Evolutionary conservation across 176 grass and related monocot species (phyloP).

Genomic region (Tillandsia fasciculata): DNA sequence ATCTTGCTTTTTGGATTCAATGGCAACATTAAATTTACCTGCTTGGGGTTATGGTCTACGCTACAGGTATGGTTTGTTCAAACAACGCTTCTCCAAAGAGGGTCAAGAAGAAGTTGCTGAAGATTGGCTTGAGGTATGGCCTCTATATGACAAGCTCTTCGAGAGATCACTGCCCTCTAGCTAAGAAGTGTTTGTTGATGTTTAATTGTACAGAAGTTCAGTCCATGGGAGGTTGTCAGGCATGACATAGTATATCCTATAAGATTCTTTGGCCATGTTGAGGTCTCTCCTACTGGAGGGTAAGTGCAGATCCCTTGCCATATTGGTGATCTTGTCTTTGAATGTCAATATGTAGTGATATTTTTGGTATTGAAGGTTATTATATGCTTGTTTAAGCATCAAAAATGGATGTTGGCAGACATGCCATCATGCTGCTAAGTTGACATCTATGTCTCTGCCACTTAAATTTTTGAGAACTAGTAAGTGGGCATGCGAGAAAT

Average conservation of each 20-base stretch:
- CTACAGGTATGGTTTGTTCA: slow-evolving; percentile 93
- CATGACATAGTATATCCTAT: slow-evolving; percentile 86
- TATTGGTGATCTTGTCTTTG: slow-evolving; percentile 7
- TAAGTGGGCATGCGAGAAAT: too few species aligned
- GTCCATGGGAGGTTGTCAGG: slow-evolving; percentile 95
- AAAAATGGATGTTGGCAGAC: too few species aligned
- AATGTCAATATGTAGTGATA: slow-evolving; percentile 10
- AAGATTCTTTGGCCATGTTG: slow-evolving; percentile 82
- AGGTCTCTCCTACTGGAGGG: slow-evolving; percentile 67
- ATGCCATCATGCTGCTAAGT: too few species aligned
- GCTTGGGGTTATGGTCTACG: slow-evolving; percentile 97
- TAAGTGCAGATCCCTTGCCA: slow-evolving; percentile 39
- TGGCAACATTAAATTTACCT: slow-evolving; percentile 91
- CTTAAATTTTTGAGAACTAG: too few species aligned
- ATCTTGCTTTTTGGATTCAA: slow-evolving; percentile 97
- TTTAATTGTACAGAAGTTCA: slow-evolving; percentile 64
- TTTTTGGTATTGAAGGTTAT: background rate
- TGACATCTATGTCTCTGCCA: too few species aligned
- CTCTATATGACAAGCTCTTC: background rate
- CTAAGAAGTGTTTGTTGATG: slow-evolving; percentile 21
- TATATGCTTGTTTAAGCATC: background rate
- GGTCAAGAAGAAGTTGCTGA: slow-evolving; percentile 91
- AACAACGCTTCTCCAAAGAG: slow-evolving; percentile 60
- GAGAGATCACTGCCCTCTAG: slow-evolving; percentile 14
- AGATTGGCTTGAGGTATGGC: slow-evolving; percentile 91